Evolutionary conservation across 768 basidiomycete species (phyloP).

Genomic region (Austroboletus festivus): DNA sequence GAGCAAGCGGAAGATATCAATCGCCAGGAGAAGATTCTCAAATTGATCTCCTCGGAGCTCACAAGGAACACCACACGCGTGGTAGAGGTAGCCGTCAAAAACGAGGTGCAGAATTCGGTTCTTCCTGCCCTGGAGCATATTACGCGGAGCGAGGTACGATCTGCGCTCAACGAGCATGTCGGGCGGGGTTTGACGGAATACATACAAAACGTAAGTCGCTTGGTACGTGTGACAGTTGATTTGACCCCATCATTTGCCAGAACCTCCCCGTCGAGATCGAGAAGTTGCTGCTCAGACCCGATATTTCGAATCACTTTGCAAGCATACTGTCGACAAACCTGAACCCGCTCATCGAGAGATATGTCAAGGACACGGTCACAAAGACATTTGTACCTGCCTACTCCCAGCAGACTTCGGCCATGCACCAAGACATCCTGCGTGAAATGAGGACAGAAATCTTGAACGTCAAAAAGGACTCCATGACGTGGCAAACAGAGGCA

Average conservation of each 20-base stretch:
- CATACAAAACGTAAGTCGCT: constrained; percentile 60
- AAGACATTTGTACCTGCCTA: constrained; percentile 76
- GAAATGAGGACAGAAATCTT: constrained; percentile 76
- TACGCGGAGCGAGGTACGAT: constrained; percentile 76
- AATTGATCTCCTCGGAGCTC: constrained; percentile 82
- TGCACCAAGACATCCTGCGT: constrained; percentile 78
- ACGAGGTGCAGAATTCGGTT: constrained; percentile 79
- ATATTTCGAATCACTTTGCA: constrained; percentile 74
- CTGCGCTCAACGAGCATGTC: constrained; percentile 75
- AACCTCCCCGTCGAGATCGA: constrained; percentile 77
- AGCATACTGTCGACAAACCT: constrained; percentile 68
- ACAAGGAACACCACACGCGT: constrained; percentile 86
- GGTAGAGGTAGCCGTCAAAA: constrained; percentile 86
- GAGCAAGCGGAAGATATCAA: constrained; percentile 80
- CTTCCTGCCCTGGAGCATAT: constrained; percentile 79
- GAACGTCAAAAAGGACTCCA: constrained; percentile 74
- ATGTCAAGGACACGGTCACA: constrained; percentile 75
- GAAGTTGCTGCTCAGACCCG: constrained; percentile 70
- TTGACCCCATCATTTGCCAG: constrained; percentile 36
- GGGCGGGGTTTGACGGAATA: constrained; percentile 68
- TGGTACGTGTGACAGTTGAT: neutral
- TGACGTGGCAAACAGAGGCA: constrained; percentile 77
- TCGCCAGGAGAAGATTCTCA: constrained; percentile 85
- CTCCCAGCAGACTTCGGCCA: constrained; percentile 64
- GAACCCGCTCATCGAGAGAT: constrained; percentile 73